Evolutionary conservation across 139 green algal genomes (phyloP), one percentile per base, ranked within the genome.

Genomic region (Auxenochlorella pyrenoidosa): DNA sequence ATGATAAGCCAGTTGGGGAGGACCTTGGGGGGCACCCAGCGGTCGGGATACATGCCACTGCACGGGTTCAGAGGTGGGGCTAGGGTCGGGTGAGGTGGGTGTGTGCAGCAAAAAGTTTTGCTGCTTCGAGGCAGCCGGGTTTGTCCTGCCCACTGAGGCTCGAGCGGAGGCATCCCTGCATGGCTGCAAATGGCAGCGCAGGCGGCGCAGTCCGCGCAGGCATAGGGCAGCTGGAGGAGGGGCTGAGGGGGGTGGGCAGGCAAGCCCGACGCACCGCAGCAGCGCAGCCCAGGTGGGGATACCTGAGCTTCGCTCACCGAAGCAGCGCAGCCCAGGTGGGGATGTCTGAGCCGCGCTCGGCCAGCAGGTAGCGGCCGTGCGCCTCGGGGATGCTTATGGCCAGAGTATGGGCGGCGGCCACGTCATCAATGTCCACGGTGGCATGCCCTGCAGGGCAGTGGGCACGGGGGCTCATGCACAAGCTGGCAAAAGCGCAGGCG

Each of bases 341-440:
- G 24, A 66, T 60, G 28, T 60, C 58, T 22, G 30, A 38, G n/a
- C 30, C 34, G 4, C 34, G n/a, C 34, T 59, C 34, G 21, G 28
- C 68, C 54, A 87, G 47, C 36, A 87, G 36, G 83, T 87, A 94
- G 65, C 92, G 85, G 16, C 92, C 89, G 13, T 80, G 63, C 15
- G 87, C 90, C 16, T 43, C 47, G 24, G 92, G 91, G 28, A 65
- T 88, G 30, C 92, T 34, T 76, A 90, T 88, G 2, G 93, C 93
- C 58, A 92, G 83, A 12, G 43, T 59, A 88, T 95, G 93, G 16
- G 90, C 93, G 0, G 85, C 86, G 0, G 93, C 93, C n/a, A 94
- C 88, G 76, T 94, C 92, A 28, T 89, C 88, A 38, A 95, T 81
- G 40, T 95, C 93, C 40, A 93, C 91, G 68, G 84, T 59, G 47